Evolutionary conservation across 768 basidiomycete genomes (phyloP), one percentile per base, ranked within the genome.

Genomic region (Psilocybe cyanescens): DNA sequence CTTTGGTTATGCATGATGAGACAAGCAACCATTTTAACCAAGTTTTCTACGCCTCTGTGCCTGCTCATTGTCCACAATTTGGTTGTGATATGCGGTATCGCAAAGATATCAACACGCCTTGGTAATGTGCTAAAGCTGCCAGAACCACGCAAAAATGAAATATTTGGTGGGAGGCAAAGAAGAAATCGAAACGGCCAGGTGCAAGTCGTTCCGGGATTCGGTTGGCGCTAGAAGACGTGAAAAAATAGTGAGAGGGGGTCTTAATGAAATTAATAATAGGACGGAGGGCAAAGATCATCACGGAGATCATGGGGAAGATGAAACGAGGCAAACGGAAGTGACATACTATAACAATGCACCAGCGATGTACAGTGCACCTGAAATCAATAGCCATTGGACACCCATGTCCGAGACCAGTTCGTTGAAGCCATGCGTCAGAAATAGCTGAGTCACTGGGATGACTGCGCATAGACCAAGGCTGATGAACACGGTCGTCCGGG

Each of bases 331-430:
- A 60, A 56, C 65, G 64, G 65, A 66, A 53, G 31, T 59, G 41
- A 82, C 92, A 74, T 80, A 94, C 91, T 93, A 96, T 41, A 94
- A 77, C 62, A 92, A 72, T 28, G 94, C 94, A 41, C 94, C 95
- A 28, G 70, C 68, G 70, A 95, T 88, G 72, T 96, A 96, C 60
- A 92, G 76, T 6, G 75, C 81, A n/a, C 86, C 94, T 37, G 89
- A 89, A 8, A 81, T 70, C 16, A 91, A 65, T 28, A 95, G 74
- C 87, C 90, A 92, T 11, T 79, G 78, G 63, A 91, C 82, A 53
- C 92, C 91, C 80, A 92, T 86, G 57, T 87, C 84, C 57, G 75
- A 71, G 45, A 84, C 72, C 44, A 91, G 75, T 59, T 79, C 81
- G 55, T 74, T 65, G 57, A 83, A 73, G 29, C 90, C 92, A 68